phyloP scores from a whole-genome alignment of 1,139 yeast species.

The Wickerhamiella pararugosa region DNA sequence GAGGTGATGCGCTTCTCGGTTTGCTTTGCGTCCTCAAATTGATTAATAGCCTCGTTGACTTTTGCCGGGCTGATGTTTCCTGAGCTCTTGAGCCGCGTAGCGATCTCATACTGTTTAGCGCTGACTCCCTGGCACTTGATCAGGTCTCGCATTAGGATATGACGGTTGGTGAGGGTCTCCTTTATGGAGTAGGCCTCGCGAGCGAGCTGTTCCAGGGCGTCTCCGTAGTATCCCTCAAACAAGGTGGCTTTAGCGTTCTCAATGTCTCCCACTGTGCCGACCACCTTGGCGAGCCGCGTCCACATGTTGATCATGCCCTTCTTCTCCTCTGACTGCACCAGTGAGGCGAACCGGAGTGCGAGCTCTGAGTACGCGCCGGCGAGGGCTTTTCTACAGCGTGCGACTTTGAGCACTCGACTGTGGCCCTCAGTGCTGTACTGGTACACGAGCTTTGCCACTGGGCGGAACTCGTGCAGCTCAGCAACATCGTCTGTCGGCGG shows the following conservation, averaged over 20 bases:
- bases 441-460: conserved; percentile 68
- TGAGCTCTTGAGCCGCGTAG: conserved; percentile 59
- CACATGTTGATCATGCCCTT: conserved; percentile 73
- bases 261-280: conserved; percentile 60
- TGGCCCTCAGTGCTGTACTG: conserved; percentile 42
- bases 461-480: conserved; percentile 73
- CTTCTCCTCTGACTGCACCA: conserved; percentile 38
- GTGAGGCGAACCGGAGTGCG: conserved; percentile 38
- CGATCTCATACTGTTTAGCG: conserved; percentile 52
- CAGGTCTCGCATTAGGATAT: conserved; percentile 78
- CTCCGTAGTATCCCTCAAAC: conserved; percentile 65
- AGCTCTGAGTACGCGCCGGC: conserved; percentile 49
- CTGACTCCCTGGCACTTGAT: conserved; percentile 65
- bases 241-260: conserved; percentile 59
- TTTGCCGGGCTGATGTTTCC: conserved; percentile 70
- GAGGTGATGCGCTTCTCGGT: conserved; percentile 58
- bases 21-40: conserved; percentile 67
- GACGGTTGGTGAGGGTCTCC: conserved; percentile 86
- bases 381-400: conserved; percentile 40
- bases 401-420: conserved; percentile 38
- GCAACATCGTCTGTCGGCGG: conserved; percentile 81
- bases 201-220: conserved; percentile 48
- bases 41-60: conserved; percentile 77
- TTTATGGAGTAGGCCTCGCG: conserved; percentile 77
- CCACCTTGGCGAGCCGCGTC: conserved; percentile 58